Conservation (phyloP, 306 rosid genomes). For the Quillaja saponaria region DNA sequence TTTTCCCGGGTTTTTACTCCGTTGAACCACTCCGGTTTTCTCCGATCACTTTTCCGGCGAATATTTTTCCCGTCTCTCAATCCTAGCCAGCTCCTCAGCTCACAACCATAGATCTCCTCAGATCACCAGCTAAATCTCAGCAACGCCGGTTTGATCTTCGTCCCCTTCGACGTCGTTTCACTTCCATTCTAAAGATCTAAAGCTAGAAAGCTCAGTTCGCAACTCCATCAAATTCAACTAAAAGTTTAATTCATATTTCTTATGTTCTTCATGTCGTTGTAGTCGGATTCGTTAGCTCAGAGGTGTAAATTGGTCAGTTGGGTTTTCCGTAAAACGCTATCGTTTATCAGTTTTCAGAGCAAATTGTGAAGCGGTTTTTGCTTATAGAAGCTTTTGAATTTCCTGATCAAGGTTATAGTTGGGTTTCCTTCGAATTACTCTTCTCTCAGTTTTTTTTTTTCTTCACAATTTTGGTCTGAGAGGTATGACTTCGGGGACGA, state of each 20-base stretch:
- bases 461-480: not conserved
- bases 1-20: slow-evolving; percentile 15
- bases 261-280: not conserved
- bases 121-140: slow-evolving; percentile 16
- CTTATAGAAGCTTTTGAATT: not conserved
- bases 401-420: not conserved
- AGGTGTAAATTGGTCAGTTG: not conserved
- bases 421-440: not conserved
- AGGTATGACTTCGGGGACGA: slow-evolving; percentile 76
- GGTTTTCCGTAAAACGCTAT: not conserved
- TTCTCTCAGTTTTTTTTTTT: slow-evolving; percentile 3
- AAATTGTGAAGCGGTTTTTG: not conserved
- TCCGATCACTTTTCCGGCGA: slow-evolving; percentile 22
- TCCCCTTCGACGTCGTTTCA: not conserved
- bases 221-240: slow-evolving; percentile 6
- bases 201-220: not conserved
- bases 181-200: not conserved
- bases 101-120: slow-evolving; percentile 41
- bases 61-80: not conserved
- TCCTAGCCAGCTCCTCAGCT: not conserved
- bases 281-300: slow-evolving; percentile 7
- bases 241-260: too few relatives aligned
- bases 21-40: not conserved
- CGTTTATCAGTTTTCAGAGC: not conserved
- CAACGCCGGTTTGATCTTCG: not conserved